A percentile compares a stretch with the other conserved stretches of the same genome.
Conservation (phyloP, 345 rosid species). For the Murraya paniculata region DNA sequence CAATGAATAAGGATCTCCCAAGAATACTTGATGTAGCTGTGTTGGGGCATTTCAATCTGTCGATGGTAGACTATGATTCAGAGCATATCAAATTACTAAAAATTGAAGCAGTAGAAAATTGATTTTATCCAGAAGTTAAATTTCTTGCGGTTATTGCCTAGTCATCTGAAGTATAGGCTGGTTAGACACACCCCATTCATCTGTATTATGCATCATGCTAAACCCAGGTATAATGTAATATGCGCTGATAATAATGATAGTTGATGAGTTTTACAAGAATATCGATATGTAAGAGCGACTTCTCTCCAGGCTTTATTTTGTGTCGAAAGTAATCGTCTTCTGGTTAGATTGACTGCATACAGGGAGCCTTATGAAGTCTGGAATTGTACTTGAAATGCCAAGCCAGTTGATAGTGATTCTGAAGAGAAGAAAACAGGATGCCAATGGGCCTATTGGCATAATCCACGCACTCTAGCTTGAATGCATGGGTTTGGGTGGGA, state of each 20-base stretch:
- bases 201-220: not conserved
- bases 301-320: not conserved
- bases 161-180: not conserved
- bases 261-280: not conserved
- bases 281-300: not conserved
- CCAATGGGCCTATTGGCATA: too few species aligned
- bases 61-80: not conserved
- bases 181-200: not conserved
- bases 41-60: not conserved
- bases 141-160: not conserved
- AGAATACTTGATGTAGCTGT: constrained; percentile 1
- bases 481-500: not conserved
- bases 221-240: not conserved
- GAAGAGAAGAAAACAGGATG: not conserved
- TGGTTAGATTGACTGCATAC: constrained; percentile 1
- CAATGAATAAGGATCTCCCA: constrained; percentile 26
- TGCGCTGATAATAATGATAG: not conserved
- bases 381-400: not conserved
- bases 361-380: not conserved
- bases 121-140: not conserved
- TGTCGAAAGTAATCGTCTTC: not conserved
- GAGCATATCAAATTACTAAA: not conserved
- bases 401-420: not conserved
- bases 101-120: constrained; percentile 1
- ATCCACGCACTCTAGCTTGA: too few species aligned